Evolutionary conservation across 139 green algal species (phyloP).

Genomic region (Microglena sp.): DNA sequence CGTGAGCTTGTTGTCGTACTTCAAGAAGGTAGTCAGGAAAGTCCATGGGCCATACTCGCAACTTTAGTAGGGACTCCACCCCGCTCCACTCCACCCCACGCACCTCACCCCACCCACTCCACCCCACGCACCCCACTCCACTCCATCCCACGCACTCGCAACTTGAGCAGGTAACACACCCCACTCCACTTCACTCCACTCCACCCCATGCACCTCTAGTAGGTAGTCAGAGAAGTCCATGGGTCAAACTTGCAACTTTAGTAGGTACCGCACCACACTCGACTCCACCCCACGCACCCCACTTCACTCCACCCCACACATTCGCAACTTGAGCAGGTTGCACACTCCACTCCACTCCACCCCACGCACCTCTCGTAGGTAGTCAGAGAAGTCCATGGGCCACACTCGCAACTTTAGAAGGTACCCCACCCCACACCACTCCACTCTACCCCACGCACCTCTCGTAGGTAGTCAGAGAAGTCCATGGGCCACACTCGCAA

Average conservation of each 20-base stretch:
- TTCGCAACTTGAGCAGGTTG: too few relatives aligned
- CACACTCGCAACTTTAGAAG: slow-evolving; percentile 71
- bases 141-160: slow-evolving; percentile 67
- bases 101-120: too few relatives aligned
- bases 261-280: too few relatives aligned
- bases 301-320: slow-evolving; percentile 74
- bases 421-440: too few relatives aligned
- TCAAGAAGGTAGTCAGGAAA: slow-evolving; percentile 65
- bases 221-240: slow-evolving; percentile 67
- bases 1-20: too few relatives aligned
- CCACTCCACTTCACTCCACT: too few relatives aligned
- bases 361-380: slow-evolving; percentile 53
- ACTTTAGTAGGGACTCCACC: too few relatives aligned
- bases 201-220: slow-evolving; percentile 43
- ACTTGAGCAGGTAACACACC: too few relatives aligned
- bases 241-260: slow-evolving; percentile 61
- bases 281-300: too few relatives aligned
- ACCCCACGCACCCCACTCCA: slow-evolving; percentile 54
- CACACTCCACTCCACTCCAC: too few relatives aligned
- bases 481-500: slow-evolving; percentile 70
- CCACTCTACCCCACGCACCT: slow-evolving; percentile 46
- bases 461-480: slow-evolving; percentile 64
- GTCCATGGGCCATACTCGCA: slow-evolving; percentile 66
- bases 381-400: slow-evolving; percentile 68
- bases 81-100: too few relatives aligned